Conservation (phyloP, 768 basidiomycete species). For the Megacollybia marginata region DNA sequence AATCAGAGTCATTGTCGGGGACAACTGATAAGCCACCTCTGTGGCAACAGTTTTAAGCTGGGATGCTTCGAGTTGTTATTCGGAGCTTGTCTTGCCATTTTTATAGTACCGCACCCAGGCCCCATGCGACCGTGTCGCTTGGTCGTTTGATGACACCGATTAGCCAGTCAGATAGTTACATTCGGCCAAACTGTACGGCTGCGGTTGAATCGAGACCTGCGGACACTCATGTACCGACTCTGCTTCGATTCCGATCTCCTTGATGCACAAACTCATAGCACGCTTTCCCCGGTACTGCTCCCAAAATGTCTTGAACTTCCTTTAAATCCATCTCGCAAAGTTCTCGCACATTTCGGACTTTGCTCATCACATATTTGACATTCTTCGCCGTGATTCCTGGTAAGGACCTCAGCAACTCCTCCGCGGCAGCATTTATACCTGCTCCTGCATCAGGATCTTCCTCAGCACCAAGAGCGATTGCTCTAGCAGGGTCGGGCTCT, state of each 20-base stretch:
- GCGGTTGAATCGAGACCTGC: no score
- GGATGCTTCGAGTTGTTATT: no score
- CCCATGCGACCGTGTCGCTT: no score
- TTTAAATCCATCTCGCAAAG: conserved; percentile 56
- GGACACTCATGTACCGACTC: no score
- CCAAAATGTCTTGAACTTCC: conserved; percentile 68
- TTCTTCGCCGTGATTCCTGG: conserved; percentile 86
- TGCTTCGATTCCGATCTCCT: conserved; percentile 38
- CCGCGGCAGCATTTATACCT: conserved; percentile 67
- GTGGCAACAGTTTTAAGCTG: no score
- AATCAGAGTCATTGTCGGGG: no score
- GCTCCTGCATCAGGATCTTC: conserved; percentile 61
- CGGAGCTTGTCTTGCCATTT: no score
- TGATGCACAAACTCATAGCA: conserved; percentile 80
- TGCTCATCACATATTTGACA: conserved; percentile 75
- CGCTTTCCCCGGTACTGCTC: conserved; percentile 71
- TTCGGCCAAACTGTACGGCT: no score
- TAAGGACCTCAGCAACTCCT: conserved; percentile 74
- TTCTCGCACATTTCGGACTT: conserved; percentile 69
- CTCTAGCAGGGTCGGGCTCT: conserved; percentile 75
- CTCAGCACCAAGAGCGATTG: conserved; percentile 76
- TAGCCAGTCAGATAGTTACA: no score
- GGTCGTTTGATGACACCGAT: no score
- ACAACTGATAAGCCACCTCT: no score
- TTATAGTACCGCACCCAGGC: no score